phyloP scores from a whole-genome alignment of 495 filamentous ascomycete genomes.

The Penicillium arizonense region DNA sequence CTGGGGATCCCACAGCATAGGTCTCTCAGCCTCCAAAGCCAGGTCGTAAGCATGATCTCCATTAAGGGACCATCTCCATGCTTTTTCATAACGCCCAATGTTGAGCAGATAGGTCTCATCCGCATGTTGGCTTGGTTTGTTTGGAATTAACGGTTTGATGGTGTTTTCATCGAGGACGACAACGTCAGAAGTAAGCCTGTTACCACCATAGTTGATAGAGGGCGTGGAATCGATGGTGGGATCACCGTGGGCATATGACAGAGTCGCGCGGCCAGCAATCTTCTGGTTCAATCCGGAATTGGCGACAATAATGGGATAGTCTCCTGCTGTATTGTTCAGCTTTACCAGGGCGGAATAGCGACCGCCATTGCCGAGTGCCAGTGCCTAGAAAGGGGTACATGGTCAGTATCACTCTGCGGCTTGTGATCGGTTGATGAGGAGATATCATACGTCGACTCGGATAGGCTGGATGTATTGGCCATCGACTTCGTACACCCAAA shows the following conservation, averaged over 20 bases:
- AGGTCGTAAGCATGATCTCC: conserved; percentile 15
- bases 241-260: conserved; percentile 18
- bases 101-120: background rate
- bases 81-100: background rate
- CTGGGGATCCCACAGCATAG: conserved; percentile 18
- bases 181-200: background rate
- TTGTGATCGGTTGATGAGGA: background rate
- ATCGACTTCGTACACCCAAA: conserved; percentile 27
- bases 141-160: background rate
- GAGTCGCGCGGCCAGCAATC: conserved; percentile 11
- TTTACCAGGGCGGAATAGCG: conserved; percentile 22
- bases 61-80: conserved; percentile 30
- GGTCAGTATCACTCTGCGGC: background rate
- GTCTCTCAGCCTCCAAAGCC: conserved; percentile 26
- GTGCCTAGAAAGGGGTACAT: background rate
- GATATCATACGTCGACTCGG: conserved; percentile 10
- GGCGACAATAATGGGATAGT: conserved; percentile 20
- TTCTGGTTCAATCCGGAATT: conserved; percentile 16
- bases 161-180: background rate
- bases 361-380: conserved; percentile 16
- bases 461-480: conserved; percentile 20
- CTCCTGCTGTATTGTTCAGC: conserved; percentile 16
- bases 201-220: conserved; percentile 1
- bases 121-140: background rate
- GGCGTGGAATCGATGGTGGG: conserved; percentile 23